Percentiles rank a stretch among this genome's conserved stretches.
These are phyloP conservation scores for Alternaria triticimaculans DNA, from an alignment of 2,329 filamentous ascomycete species.

Conservation along the genomic window DNA sequence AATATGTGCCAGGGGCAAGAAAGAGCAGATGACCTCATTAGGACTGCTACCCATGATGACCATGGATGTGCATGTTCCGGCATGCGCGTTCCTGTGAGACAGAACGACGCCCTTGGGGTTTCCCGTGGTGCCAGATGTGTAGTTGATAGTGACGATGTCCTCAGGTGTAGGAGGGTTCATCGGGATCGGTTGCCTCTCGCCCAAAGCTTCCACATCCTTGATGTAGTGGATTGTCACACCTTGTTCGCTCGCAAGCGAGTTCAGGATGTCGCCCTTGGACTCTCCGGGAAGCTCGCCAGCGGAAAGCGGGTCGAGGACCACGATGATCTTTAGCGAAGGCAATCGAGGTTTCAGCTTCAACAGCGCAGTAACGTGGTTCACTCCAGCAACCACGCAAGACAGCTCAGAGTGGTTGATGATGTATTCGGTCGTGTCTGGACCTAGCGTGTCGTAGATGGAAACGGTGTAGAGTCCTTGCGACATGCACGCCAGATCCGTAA, in stretches of 20 bases:
- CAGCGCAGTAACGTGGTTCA: conserved; percentile 81
- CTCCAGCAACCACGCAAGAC: conserved; percentile 75
- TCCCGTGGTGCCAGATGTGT: conserved; percentile 85
- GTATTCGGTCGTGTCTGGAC: conserved; percentile 88
- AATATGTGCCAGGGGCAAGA: conserved; percentile 93
- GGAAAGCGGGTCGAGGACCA: conserved; percentile 84
- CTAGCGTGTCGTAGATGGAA: conserved; percentile 95
- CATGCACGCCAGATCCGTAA: conserved; percentile 83
- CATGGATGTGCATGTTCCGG: conserved; percentile 70
- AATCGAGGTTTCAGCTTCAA: conserved; percentile 80
- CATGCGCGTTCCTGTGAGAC: conserved; percentile 80
- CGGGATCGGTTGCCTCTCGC: conserved; percentile 71
- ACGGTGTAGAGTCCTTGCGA: conserved; percentile 89
- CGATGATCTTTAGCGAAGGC: conserved; percentile 83
- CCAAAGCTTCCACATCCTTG: conserved; percentile 80
- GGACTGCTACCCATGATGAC: conserved; percentile 59
- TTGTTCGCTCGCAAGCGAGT: conserved; percentile 73
- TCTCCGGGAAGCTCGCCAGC: conserved; percentile 76
- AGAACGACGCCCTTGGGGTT: conserved; percentile 83
- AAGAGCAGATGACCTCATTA: conserved; percentile 77
- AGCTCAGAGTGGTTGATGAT: conserved; percentile 92
- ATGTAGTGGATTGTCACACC: conserved; percentile 83
- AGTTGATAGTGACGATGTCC: conserved; percentile 88
- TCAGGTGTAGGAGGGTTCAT: conserved; percentile 74
- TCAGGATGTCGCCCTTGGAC: conserved; percentile 81